Conservation (phyloP, 495 filamentous ascomycete species). For the Eremomyces bilateralis region DNA sequence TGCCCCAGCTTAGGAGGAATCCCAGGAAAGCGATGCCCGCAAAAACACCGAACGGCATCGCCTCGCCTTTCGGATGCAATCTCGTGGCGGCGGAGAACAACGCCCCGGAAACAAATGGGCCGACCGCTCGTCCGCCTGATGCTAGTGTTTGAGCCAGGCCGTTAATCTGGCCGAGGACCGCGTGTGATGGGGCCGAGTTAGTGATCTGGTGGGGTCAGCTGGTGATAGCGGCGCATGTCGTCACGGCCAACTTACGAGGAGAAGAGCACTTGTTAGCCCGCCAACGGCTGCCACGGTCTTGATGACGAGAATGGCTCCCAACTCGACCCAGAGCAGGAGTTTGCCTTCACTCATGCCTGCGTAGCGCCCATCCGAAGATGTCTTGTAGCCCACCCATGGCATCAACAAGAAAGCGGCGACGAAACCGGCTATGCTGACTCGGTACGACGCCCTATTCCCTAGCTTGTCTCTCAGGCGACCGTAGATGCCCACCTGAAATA, state of each 20-base stretch:
- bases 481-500: slow-evolving; percentile 76
- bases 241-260: slow-evolving; percentile 45
- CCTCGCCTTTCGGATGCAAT: slow-evolving; percentile 62
- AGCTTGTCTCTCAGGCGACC: slow-evolving; percentile 54
- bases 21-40: slow-evolving; percentile 56
- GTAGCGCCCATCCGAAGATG: slow-evolving; percentile 24
- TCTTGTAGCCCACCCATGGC: slow-evolving; percentile 71
- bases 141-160: slow-evolving; percentile 88
- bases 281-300: slow-evolving; percentile 80
- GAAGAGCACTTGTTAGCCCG: slow-evolving; percentile 68
- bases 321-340: slow-evolving; percentile 46
- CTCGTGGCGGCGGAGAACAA: slow-evolving; percentile 54
- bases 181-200: slow-evolving; percentile 71
- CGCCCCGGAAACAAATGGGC: slow-evolving; percentile 69
- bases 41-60: slow-evolving; percentile 63
- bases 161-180: slow-evolving; percentile 73
- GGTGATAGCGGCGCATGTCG: neutral
- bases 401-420: slow-evolving; percentile 64
- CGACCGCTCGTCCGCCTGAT: slow-evolving; percentile 70
- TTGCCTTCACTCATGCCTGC: slow-evolving; percentile 28
- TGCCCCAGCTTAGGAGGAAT: slow-evolving; percentile 51
- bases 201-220: slow-evolving; percentile 41
- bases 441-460: slow-evolving; percentile 70
- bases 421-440: slow-evolving; percentile 59
- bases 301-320: slow-evolving; percentile 57